Evolutionary conservation across 225 moss, liverwort and hornwort genomes (phyloP), one percentile per base, ranked within the genome.

Genomic region (Climacium dendroides): DNA sequence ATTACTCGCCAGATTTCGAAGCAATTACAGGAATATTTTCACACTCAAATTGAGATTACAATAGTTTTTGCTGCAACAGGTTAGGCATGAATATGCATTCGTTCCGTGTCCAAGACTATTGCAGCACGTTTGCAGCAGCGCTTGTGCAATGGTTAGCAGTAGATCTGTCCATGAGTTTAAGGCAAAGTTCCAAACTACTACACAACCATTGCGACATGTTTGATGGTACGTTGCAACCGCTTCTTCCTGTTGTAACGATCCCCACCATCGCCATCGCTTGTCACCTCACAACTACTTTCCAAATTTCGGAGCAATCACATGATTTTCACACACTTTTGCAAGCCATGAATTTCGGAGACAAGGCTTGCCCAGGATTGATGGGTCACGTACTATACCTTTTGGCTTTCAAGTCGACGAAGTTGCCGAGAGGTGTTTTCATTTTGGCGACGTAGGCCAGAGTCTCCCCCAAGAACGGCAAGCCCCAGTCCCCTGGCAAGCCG

Each of bases 341-440:
- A 43, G 26, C 9, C 59, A 30, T 29, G 29, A 79, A 41, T 59
- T 59, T 79, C 17, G 61, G 14, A 47, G 43, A 45, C 32, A 15
- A 61, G 29, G 45, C 32, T n/a, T 41, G 7, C 45, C 45, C 45
- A 45, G 10, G 26, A 81, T 48, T 52, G 80, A 82, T 35, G 50
- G 17, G 4, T 65, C n/a, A 65, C 23, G 25, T 15, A 45, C 45
- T 45, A 45, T 50, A 87, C 93, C 91, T 89, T 65, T 89, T 63
- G 15, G 47, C 63, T 86, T 92, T 92, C 83, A 92, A 64, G 53
- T 93, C 93, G 19, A 93, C 93, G 53, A 93, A 93, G 87, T 92
- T 89, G 32, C 80, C 92, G 25, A 92, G 85, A 28, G 93, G 92
- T 9, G 87, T 91, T 47, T 85, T 91, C 93, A 93, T 92, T 23